Percentiles rank a stretch among this genome's conserved stretches.
phyloP scores from a whole-genome alignment of 1,284 basidiomycete genomes.

The Melanopsichium pennsylvanicum region DNA sequence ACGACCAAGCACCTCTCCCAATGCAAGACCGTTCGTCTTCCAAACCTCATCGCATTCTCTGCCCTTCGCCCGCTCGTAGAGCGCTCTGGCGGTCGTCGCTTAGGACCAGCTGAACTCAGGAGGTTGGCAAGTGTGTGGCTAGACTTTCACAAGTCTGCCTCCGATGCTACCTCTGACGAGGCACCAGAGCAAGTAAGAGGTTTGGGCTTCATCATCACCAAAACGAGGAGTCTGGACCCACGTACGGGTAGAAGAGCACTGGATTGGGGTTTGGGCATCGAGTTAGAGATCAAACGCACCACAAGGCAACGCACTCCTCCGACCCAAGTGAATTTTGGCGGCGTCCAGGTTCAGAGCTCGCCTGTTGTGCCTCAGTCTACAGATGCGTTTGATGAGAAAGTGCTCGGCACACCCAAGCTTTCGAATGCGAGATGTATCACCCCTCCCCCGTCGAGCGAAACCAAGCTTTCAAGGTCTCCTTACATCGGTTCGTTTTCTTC shows the following conservation, averaged over 20 bases:
- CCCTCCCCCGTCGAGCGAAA: slow-evolving; percentile 17
- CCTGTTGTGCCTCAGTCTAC: slow-evolving; percentile 1
- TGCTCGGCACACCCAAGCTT: slow-evolving; percentile 31
- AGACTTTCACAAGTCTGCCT: slow-evolving; percentile 20
- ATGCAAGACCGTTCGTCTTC: slow-evolving; percentile 42
- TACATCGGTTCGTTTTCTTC: background rate
- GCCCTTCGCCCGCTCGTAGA: slow-evolving; percentile 58
- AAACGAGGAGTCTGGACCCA: slow-evolving; percentile 46
- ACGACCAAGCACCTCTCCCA: slow-evolving; percentile 1
- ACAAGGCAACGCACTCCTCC: slow-evolving; percentile 26
- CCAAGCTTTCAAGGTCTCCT: background rate
- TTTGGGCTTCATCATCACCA: slow-evolving; percentile 50
- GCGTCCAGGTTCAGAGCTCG: slow-evolving; percentile 15
- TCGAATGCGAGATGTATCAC: slow-evolving; percentile 18
- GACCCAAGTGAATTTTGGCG: slow-evolving; percentile 41
- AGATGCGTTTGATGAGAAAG: slow-evolving; percentile 23
- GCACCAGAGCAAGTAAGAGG: slow-evolving; percentile 36
- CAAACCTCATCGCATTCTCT: slow-evolving; percentile 55
- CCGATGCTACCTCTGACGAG: background rate
- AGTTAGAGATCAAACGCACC: slow-evolving; percentile 42
- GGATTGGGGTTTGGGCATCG: slow-evolving; percentile 57
- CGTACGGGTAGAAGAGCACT: slow-evolving; percentile 33
- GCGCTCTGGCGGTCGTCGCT: slow-evolving; percentile 45
- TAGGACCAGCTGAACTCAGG: slow-evolving; percentile 45
- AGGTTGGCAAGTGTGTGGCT: slow-evolving; percentile 55